Evolutionary conservation across 768 basidiomycete genomes (phyloP).

Genomic region (Ramaria rubella): DNA sequence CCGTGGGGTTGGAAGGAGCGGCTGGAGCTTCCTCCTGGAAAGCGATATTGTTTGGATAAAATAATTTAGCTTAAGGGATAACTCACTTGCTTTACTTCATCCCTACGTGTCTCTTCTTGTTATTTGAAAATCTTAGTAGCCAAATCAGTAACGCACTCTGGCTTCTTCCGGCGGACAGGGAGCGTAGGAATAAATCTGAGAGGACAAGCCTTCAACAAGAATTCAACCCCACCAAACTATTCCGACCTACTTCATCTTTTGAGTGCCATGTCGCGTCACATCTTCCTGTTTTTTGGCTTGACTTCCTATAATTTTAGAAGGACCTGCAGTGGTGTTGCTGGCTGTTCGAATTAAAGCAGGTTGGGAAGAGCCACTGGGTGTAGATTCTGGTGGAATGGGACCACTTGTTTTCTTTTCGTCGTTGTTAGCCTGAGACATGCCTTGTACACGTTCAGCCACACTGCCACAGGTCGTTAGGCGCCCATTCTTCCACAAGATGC

Average conservation of each 20-base stretch:
- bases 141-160: slow-evolving; percentile 45
- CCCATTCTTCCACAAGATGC: slow-evolving; percentile 23
- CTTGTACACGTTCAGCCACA: background rate
- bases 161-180: slow-evolving; percentile 67
- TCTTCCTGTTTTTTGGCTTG: slow-evolving; percentile 64
- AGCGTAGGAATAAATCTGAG: slow-evolving; percentile 61
- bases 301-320: slow-evolving; percentile 64
- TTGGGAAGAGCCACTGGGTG: background rate
- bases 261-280: slow-evolving; percentile 65
- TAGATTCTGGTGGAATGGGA: background rate
- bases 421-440: background rate
- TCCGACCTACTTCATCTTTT: slow-evolving; percentile 49
- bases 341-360: background rate
- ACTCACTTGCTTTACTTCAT: slow-evolving; percentile 57
- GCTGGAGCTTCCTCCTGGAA: slow-evolving; percentile 16
- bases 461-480: background rate
- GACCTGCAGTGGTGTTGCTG: background rate
- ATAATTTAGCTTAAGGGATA: slow-evolving; percentile 1
- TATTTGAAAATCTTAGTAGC: slow-evolving; percentile 1
- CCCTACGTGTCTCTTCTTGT: slow-evolving; percentile 14
- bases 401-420: background rate
- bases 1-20: slow-evolving; percentile 27
- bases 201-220: background rate
- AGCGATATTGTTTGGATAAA: background rate
- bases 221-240: background rate